A percentile compares a stretch with the other conserved stretches of the same genome.
phyloP scores from a whole-genome alignment of 2,329 filamentous ascomycete genomes.

The Phialocephala sp. region DNA sequence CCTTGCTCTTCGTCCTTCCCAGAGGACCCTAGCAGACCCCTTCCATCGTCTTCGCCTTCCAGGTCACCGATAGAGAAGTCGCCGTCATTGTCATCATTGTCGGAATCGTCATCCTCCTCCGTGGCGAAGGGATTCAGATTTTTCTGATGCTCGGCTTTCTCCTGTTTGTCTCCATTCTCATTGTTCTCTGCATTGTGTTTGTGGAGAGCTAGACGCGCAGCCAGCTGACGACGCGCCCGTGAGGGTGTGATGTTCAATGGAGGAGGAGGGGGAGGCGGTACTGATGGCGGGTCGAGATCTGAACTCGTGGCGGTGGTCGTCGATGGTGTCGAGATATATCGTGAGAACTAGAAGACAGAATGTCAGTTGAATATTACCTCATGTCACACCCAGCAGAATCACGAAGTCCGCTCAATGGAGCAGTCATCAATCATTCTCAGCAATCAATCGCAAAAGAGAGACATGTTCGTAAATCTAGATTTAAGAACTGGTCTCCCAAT shows the following conservation, averaged over 20 bases:
- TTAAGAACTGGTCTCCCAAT: constrained; percentile 35
- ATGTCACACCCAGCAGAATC: constrained; percentile 26
- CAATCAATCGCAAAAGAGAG: constrained; percentile 31
- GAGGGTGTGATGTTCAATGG: constrained; percentile 87
- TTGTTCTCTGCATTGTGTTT: constrained; percentile 53
- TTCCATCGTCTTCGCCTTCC: constrained; percentile 39
- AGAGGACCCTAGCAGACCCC: constrained; percentile 28
- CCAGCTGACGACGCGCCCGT: constrained; percentile 85
- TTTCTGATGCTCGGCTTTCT: constrained; percentile 32
- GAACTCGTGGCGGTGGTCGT: constrained; percentile 42
- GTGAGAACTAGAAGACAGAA: constrained; percentile 39
- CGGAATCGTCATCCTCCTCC: constrained; percentile 42
- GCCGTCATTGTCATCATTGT: constrained; percentile 37
- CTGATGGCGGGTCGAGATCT: constrained; percentile 60
- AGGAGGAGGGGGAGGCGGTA: constrained; percentile 71
- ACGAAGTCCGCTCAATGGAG: constrained; percentile 27
- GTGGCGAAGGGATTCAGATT: constrained; percentile 41
- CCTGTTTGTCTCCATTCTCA: constrained; percentile 33
- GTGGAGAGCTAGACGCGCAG: constrained; percentile 81
- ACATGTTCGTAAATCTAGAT: constrained; percentile 32
- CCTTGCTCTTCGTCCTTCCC: constrained; percentile 24
- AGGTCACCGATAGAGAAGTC: constrained; percentile 40
- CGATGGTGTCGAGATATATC: constrained; percentile 44
- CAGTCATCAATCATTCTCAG: constrained; percentile 27
- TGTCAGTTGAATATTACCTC: constrained; percentile 32